Evolutionary conservation across 345 rosid species (phyloP).

Genomic region (Hypericum perforatum): DNA sequence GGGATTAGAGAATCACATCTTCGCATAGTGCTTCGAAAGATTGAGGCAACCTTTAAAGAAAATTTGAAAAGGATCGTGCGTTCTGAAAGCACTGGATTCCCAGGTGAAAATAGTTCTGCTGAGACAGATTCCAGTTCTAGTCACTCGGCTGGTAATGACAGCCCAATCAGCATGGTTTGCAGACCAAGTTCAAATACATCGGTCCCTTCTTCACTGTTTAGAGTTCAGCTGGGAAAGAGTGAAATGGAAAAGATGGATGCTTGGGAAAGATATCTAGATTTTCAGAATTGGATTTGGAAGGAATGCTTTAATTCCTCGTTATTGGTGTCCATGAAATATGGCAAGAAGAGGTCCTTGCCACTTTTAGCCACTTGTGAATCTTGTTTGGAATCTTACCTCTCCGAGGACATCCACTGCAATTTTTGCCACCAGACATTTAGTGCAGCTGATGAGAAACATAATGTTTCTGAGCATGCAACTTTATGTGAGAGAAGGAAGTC

Average conservation of each 20-base stretch:
- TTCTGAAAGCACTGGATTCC: slow-evolving; percentile 18
- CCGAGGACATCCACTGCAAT: slow-evolving; percentile 46
- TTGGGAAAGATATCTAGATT: slow-evolving; percentile 60
- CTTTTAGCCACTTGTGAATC: slow-evolving; percentile 56
- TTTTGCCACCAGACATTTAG: slow-evolving; percentile 59
- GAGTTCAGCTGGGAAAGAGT: slow-evolving; percentile 70
- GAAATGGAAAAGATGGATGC: slow-evolving; percentile 52
- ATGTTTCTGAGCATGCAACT: slow-evolving; percentile 29
- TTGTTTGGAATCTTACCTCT: slow-evolving; percentile 44
- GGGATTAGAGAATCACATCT: slow-evolving; percentile 95
- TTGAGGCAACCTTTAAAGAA: slow-evolving; percentile 69
- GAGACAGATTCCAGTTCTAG: slow-evolving; percentile 37
- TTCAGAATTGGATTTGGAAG: slow-evolving; percentile 75
- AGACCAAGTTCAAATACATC: slow-evolving; percentile 37
- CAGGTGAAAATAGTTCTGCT: slow-evolving; percentile 27
- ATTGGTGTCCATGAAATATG: slow-evolving; percentile 42
- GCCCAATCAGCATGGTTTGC: slow-evolving; percentile 55
- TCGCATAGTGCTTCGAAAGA: slow-evolving; percentile 76
- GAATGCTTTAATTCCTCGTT: slow-evolving; percentile 45
- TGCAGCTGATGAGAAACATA: slow-evolving; percentile 20
- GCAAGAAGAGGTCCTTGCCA: slow-evolving; percentile 44
- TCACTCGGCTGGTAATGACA: slow-evolving; percentile 28
- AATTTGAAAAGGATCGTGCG: slow-evolving; percentile 32
- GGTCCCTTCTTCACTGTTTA: slow-evolving; percentile 47
- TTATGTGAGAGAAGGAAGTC: slow-evolving; percentile 31